Evolutionary conservation across 2,329 filamentous ascomycete species (phyloP).

Genomic region (Talaromyces amestolkiae): DNA sequence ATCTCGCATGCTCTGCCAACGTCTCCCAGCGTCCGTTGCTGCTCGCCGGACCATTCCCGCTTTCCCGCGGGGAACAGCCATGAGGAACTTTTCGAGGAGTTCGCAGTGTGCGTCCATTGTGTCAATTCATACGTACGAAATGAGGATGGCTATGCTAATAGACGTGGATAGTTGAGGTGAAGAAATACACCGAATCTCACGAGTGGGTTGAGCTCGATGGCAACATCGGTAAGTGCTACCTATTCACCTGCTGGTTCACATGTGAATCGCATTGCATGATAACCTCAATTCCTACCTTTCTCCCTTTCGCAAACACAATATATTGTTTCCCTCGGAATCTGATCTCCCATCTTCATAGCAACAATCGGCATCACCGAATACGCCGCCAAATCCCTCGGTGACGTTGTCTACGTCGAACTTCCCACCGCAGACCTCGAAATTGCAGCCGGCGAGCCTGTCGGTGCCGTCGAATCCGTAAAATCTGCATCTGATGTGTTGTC

Average conservation of each 20-base stretch:
- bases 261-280: neutral
- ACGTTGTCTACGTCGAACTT: conserved; percentile 96
- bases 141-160: neutral
- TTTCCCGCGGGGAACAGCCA: conserved; percentile 42
- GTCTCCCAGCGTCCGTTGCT: conserved; percentile 28
- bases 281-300: neutral
- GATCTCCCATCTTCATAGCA: conserved; percentile 40
- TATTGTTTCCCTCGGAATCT: neutral
- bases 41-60: conserved; percentile 30
- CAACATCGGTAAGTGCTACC: conserved; percentile 60
- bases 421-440: conserved; percentile 69
- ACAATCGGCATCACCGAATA: conserved; percentile 84
- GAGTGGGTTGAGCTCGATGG: conserved; percentile 94
- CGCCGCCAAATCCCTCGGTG: conserved; percentile 86
- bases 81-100: conserved; percentile 43
- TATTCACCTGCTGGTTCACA: neutral
- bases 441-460: conserved; percentile 75
- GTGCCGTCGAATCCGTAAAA: conserved; percentile 97
- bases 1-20: conserved; percentile 38
- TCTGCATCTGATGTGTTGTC: conserved; percentile 96
- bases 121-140: neutral
- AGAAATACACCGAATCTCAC: conserved; percentile 94
- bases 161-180: conserved; percentile 45
- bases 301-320: too few relatives aligned
- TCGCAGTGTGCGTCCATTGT: conserved; percentile 32